A percentile compares a stretch with the other conserved stretches of the same genome.
phyloP scores from a whole-genome alignment of 2,329 filamentous ascomycete genomes.

The Microsporum audouinii region DNA sequence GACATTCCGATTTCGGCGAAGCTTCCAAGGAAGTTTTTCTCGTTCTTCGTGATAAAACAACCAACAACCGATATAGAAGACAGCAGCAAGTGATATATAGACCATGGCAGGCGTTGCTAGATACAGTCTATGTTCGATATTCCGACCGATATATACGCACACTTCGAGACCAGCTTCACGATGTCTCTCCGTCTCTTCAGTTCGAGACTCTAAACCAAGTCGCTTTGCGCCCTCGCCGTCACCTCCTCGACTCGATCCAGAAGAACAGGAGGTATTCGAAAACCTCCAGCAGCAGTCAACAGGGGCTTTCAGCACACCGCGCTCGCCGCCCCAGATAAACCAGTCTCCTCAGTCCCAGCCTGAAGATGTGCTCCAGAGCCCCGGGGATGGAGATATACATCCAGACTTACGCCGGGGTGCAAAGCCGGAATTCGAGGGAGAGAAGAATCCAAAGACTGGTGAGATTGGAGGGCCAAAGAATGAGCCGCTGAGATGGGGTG shows the following conservation, averaged over 20 bases:
- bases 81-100: not conserved
- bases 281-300: slow-evolving; percentile 67
- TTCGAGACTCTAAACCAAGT: slow-evolving; percentile 15
- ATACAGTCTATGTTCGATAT: not conserved
- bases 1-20: slow-evolving; percentile 1
- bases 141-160: not conserved
- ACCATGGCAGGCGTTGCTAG: not conserved
- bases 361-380: slow-evolving; percentile 10
- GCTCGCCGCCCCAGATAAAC: slow-evolving; percentile 32
- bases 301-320: slow-evolving; percentile 61
- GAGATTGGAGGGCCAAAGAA: slow-evolving; percentile 97
- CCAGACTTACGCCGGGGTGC: slow-evolving; percentile 64
- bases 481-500: slow-evolving; percentile 82
- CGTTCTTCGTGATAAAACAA: not conserved
- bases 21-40: not conserved
- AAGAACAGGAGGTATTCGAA: slow-evolving; percentile 85
- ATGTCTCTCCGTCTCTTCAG: slow-evolving; percentile 12
- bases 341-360: slow-evolving; percentile 27
- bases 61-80: not conserved
- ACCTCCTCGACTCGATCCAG: slow-evolving; percentile 75
- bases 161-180: not conserved
- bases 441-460: slow-evolving; percentile 83
- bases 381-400: slow-evolving; percentile 53
- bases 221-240: slow-evolving; percentile 42
- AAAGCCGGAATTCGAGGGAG: slow-evolving; percentile 83